Conservation (phyloP, 306 rosid species). For the Rosa persica region DNA sequence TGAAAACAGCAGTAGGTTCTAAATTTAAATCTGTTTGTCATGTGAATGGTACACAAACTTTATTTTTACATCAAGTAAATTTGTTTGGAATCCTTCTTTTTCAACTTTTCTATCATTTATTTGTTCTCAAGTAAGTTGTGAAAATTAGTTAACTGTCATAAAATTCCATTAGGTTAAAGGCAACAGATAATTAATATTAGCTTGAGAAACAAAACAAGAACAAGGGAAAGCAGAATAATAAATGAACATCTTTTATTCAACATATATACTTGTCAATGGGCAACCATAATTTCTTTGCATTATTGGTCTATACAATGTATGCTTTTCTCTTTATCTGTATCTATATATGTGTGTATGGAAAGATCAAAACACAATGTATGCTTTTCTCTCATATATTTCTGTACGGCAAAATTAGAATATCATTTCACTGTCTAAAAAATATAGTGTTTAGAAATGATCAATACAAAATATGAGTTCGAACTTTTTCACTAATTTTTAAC, state of each 20-base stretch:
- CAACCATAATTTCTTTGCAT: not conserved
- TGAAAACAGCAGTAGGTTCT: not conserved
- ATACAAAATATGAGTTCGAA: too few species aligned
- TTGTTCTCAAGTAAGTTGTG: not conserved
- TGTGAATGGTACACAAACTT: not conserved
- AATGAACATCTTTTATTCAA: conserved; percentile 8
- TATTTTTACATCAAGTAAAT: not conserved
- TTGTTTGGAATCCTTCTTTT: not conserved
- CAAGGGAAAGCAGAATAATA: not conserved
- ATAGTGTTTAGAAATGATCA: too few species aligned
- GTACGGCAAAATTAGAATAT: too few species aligned
- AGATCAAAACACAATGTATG: too few species aligned
- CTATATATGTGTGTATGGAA: not conserved
- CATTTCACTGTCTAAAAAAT: too few species aligned
- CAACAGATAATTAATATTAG: not conserved
- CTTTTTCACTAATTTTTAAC: too few species aligned
- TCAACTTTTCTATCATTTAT: not conserved
- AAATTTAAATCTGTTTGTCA: not conserved
- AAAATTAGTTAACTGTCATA: not conserved
- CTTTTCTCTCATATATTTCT: too few species aligned
- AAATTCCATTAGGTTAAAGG: not conserved
- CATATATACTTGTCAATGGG: conserved; percentile 7
- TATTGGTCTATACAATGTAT: not conserved
- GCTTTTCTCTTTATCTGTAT: not conserved
- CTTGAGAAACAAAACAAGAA: conserved; percentile 12